Evolutionary conservation across 108 stramenopile species (phyloP), one percentile per base, ranked within the genome.

Genomic region (Pseudonitzschia multiseries): DNA sequence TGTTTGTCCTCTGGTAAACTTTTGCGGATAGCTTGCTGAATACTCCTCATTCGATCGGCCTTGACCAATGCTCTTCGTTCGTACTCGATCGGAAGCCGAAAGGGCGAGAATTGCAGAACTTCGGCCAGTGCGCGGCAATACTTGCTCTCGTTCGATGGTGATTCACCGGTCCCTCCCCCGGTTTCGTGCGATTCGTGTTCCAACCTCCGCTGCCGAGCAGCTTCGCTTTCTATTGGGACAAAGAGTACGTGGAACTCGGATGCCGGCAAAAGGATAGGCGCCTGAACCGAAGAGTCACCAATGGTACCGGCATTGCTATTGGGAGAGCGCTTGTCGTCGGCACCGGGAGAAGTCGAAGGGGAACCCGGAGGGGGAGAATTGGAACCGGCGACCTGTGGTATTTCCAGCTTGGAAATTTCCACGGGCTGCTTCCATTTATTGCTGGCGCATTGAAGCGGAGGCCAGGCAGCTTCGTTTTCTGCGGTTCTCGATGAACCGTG

Each of bases 381-480:
- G 50, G 69, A 68, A 41, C 70, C 82, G 0, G 81, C 75, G 12
- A 88, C 84, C 29, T 89, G 89, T 14, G 89, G 89, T 28, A 93
- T 71, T 73, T 93, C 91, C 21, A 93, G 70, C 61, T 83, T 90
- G 14, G 88, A 79, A 4, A 92, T 57, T 50, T 89, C 91, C 4
- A 91, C 79, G 12, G 92, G 92, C 51, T 86, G 86, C 51, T 94
- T 94, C 93, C 93, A 94, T 73, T 94, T 94, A 61, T 94, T 94
- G 77, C 89, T 91, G n/a, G 93, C 93, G 66, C 88, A 92, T 74
- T 92, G 90, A 32, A 94, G 70, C 13, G 93, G 76, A 26, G 90
- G 90, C 81, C 80, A 82, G 28, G 79, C 77, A 21, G 78, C 76
- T 60, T 78, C 84, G 36, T 57, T 61, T 51, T 69, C 82, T 20